Base-by-base conservation (phyloP, 257 asterid genomes). In the Cordia subcordata region DNA sequence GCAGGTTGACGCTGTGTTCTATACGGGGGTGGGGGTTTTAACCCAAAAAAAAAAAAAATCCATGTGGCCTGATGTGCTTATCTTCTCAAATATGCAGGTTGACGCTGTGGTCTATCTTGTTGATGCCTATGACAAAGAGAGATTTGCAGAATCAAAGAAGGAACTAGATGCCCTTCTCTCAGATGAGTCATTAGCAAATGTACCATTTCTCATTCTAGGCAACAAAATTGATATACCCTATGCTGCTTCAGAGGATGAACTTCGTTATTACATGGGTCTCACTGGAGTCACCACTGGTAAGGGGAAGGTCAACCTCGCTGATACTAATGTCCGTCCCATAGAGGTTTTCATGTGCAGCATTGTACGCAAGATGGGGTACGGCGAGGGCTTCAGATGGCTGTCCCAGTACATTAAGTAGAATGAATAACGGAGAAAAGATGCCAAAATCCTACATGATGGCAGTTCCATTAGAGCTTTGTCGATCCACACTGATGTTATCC, bases 291-390 rank as follows among this genome's bases (percentile, higher is more conserved):
- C 81, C 32, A 77, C 83, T 0, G 83, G 81, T 8, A 80, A 80
- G 59, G 78, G 76, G 32, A 70, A 61, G 14, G 72, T 55, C n/a
- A 65, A 69, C 60, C 22, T 64, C 1, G 20, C 70, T 14, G 72
- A 38, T 27, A 12, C 67, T 10, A 57, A 63, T 60, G 55, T 70
- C 63, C 79, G 81, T 11, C 81, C 77, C 0, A 14, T 77, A 1
- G 81, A 80, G 71, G 77, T 80, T 33, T 77, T 80, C 65, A 74
- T 80, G 83, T 80, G 86, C 57, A 77, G 86, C 77, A 72, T 80
- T 22, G 86, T 80, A 44, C 78, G 77, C 23, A 77, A 77, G 60
- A 80, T 77, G 86, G 83, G 86, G 39, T 80, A 77, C n/a, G 83
- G 86, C 8, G 83, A 80, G 42, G 86, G 83, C 53, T 80, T 80